Percentiles rank a stretch among this genome's conserved stretches.
phyloP scores from a whole-genome alignment of 176 grass and related monocot species.

The Saccharum spontaneum region DNA sequence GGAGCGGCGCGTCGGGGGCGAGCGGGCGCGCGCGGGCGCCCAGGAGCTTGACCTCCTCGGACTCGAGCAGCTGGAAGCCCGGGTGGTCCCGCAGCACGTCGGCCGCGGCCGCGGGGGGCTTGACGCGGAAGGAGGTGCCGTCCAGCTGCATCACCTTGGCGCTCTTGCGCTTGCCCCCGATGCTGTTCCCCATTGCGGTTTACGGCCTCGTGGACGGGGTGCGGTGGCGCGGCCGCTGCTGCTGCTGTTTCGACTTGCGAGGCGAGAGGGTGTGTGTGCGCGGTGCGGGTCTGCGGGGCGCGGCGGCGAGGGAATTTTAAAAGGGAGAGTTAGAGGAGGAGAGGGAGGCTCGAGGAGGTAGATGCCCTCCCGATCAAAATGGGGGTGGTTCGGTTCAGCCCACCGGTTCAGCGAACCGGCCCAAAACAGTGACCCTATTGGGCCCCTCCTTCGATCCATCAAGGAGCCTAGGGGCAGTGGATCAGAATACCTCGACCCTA shows the following conservation, averaged over 20 bases:
- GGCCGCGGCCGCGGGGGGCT: conserved; percentile 50
- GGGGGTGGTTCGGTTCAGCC: no score
- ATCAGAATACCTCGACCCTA: no score
- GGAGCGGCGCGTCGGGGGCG: conserved; percentile 39
- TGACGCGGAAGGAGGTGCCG: conserved; percentile 73
- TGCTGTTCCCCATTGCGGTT: conserved; percentile 73
- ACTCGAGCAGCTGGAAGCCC: conserved; percentile 67
- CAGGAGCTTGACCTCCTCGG: conserved; percentile 74
- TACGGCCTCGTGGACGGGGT: not conserved
- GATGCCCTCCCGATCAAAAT: not conserved
- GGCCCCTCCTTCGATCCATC: no score
- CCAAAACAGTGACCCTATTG: no score
- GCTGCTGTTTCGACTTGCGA: not conserved
- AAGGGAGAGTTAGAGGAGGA: conserved; percentile 29
- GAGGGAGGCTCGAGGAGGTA: not conserved
- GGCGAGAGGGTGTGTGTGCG: not conserved
- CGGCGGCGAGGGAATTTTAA: conserved; percentile 28
- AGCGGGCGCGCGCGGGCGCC: conserved; percentile 67
- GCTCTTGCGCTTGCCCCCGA: conserved; percentile 63
- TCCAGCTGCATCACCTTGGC: conserved; percentile 97
- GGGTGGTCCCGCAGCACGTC: conserved; percentile 71
- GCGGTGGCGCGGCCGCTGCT: not conserved
- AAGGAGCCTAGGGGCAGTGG: no score
- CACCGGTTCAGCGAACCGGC: no score
- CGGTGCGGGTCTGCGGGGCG: not conserved